phyloP scores from a whole-genome alignment of 306 rosid genomes.

The Hippophae gyantsensis region DNA sequence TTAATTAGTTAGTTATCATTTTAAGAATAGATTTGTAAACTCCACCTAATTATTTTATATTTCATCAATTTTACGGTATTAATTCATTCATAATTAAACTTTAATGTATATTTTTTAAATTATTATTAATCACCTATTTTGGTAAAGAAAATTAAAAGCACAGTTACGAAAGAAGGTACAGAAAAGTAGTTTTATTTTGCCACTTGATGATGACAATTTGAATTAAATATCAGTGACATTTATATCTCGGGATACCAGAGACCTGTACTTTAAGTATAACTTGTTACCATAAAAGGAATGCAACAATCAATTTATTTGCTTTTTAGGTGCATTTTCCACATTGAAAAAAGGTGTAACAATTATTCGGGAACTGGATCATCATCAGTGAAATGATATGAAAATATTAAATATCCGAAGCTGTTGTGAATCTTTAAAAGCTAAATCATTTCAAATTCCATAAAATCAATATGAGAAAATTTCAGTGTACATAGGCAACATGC shows the following conservation, averaged over 20 bases:
- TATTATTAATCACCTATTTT: no score
- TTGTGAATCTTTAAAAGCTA: not conserved
- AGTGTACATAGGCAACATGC: not conserved
- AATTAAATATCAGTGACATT: conserved; percentile 32
- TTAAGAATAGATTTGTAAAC: no score
- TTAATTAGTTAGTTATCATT: no score
- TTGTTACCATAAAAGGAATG: conserved; percentile 3
- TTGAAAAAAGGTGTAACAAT: not conserved
- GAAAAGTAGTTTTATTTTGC: conserved; percentile 16
- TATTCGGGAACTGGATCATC: not conserved
- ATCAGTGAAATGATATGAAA: not conserved
- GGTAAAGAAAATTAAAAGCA: no score
- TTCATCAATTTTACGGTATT: no score
- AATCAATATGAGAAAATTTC: not conserved
- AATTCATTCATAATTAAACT: no score
- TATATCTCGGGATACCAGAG: conserved; percentile 50
- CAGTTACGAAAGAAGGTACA: no score
- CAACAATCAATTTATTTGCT: not conserved
- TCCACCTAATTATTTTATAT: no score
- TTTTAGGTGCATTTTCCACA: not conserved
- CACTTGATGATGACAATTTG: conserved; percentile 37
- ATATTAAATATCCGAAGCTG: not conserved
- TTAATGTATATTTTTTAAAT: no score
- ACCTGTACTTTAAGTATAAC: conserved; percentile 29
- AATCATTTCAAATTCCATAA: conserved; percentile 3